Percentiles rank a stretch among this genome's conserved stretches.
Conservation (phyloP, 2,329 filamentous ascomycete genomes). For the Fusarium praegraminearum region DNA sequence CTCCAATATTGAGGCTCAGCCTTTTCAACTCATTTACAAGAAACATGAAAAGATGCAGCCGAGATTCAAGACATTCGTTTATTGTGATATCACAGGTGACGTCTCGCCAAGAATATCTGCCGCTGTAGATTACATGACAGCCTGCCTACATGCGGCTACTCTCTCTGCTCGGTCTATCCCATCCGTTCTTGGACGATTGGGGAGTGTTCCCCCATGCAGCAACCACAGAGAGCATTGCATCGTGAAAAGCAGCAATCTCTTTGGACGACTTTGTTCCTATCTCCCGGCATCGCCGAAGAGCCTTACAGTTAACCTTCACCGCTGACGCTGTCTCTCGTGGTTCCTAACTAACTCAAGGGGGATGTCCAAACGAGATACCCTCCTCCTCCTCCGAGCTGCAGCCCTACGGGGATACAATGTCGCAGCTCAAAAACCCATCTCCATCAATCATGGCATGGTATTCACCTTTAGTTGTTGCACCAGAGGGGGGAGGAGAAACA, state of each 20-base stretch:
- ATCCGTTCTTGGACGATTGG: neutral
- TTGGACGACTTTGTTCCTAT: slow-evolving; percentile 21
- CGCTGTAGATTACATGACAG: neutral
- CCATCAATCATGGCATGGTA: slow-evolving; percentile 3
- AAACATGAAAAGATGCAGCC: neutral
- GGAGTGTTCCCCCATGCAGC: slow-evolving; percentile 25
- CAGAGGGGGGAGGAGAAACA: neutral
- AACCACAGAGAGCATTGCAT: slow-evolving; percentile 28
- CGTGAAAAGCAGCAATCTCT: slow-evolving; percentile 27
- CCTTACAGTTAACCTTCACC: slow-evolving; percentile 44
- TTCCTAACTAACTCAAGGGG: neutral
- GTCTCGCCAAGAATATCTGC: slow-evolving; percentile 12
- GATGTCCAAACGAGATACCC: slow-evolving; percentile 20
- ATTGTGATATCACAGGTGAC: slow-evolving; percentile 3
- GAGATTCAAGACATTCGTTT: neutral
- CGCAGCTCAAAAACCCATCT: neutral
- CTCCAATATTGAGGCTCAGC: slow-evolving; percentile 5
- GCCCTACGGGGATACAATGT: slow-evolving; percentile 38
- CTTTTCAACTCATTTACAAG: neutral
- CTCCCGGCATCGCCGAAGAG: slow-evolving; percentile 43
- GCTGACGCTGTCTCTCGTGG: slow-evolving; percentile 16
- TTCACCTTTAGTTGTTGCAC: neutral
- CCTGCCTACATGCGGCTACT: slow-evolving; percentile 26
- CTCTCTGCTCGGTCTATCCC: neutral
- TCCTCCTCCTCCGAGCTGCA: slow-evolving; percentile 35